Evolutionary conservation across 169 alveolate genomes (phyloP).

Genomic region (Plasmodium yoelii): DNA sequence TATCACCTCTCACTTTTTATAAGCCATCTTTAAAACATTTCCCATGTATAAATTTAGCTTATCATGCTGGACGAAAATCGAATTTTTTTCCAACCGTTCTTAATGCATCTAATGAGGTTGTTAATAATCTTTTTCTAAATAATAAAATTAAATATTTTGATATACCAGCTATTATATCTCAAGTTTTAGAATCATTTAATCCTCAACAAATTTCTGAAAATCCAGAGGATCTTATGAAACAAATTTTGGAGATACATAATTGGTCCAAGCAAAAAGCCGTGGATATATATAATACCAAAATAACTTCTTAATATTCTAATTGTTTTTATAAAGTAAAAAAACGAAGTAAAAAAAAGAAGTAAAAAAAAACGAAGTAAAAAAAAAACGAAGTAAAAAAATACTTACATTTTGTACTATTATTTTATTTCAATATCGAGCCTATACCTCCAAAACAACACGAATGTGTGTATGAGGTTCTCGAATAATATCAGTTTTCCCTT

Average conservation of each 20-base stretch:
- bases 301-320: not conserved
- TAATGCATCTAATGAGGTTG: slow-evolving; percentile 90
- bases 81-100: slow-evolving; percentile 89
- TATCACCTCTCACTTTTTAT: slow-evolving; percentile 78
- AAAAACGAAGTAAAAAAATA: not conserved
- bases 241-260: slow-evolving; percentile 28
- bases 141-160: slow-evolving; percentile 78
- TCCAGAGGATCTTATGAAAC: slow-evolving; percentile 50
- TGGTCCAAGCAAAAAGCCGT: slow-evolving; percentile 45
- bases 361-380: not conserved
- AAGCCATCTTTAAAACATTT: slow-evolving; percentile 82
- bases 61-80: slow-evolving; percentile 87
- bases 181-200: slow-evolving; percentile 60
- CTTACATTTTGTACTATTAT: not conserved
- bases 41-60: slow-evolving; percentile 88
- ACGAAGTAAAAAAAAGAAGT: not conserved
- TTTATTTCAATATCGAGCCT: not conserved
- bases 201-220: slow-evolving; percentile 27
- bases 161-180: slow-evolving; percentile 77
- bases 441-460: slow-evolving; percentile 71
- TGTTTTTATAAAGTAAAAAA: not conserved
- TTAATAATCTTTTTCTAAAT: slow-evolving; percentile 83
- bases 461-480: slow-evolving; percentile 76
- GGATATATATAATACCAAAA: slow-evolving; percentile 12
- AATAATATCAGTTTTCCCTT: slow-evolving; percentile 71